These are phyloP conservation scores for Ananas comosus DNA, from an alignment of 176 grass and related monocot genomes.

Conservation along the genomic window DNA sequence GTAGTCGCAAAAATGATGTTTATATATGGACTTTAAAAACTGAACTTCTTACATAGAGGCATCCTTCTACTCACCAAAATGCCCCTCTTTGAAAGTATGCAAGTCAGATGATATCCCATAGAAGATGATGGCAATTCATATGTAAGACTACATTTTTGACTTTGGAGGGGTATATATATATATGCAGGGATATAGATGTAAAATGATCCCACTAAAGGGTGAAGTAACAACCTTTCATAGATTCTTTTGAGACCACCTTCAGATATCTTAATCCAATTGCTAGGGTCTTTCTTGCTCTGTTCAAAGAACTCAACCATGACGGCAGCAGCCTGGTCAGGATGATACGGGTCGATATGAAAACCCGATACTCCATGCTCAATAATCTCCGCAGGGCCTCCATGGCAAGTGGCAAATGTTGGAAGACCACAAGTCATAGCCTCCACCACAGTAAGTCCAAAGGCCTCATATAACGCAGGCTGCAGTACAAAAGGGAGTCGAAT, in stretches of 20 bases:
- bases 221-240: conserved; percentile 52
- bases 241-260: conserved; percentile 52
- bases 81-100: too few species aligned
- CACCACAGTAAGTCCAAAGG: conserved; percentile 88
- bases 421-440: conserved; percentile 87
- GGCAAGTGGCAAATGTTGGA: conserved; percentile 82
- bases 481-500: conserved; percentile 3
- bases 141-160: too few species aligned
- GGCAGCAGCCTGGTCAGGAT: conserved; percentile 56
- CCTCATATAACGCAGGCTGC: conserved; percentile 92
- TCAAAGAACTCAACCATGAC: conserved; percentile 76
- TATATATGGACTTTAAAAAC: too few species aligned
- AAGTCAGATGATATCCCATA: too few species aligned
- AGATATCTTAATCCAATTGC: conserved; percentile 53
- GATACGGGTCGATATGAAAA: conserved; percentile 91
- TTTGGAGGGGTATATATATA: too few species aligned
- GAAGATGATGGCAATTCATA: too few species aligned
- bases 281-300: conserved; percentile 46
- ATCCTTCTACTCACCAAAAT: too few species aligned
- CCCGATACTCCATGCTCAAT: conserved; percentile 79
- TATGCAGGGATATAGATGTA: too few species aligned
- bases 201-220: neutral
- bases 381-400: conserved; percentile 92
- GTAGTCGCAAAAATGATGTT: too few species aligned
- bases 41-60: too few species aligned